These are phyloP conservation scores for Fusarium multiceps DNA, from an alignment of 2,329 filamentous ascomycete species.

Conservation along the genomic window DNA sequence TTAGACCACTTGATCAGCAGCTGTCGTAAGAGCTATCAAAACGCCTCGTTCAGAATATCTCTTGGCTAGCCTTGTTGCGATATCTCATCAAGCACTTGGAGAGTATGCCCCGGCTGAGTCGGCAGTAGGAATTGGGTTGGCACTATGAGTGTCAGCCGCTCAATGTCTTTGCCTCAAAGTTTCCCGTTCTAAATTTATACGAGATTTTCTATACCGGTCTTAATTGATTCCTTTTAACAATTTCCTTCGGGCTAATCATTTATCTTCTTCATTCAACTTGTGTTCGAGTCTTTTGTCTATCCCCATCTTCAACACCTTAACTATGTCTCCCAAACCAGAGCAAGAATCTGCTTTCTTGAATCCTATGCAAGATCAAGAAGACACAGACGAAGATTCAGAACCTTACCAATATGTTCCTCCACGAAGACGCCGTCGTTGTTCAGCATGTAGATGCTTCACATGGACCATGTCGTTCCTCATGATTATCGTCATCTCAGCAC, in stretches of 20 bases:
- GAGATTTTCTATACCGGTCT: not conserved
- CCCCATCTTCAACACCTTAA: not conserved
- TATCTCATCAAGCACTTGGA: slow-evolving; percentile 15
- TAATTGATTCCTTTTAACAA: not conserved
- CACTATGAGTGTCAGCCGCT: slow-evolving; percentile 21
- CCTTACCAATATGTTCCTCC: slow-evolving; percentile 31
- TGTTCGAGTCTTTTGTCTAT: not conserved
- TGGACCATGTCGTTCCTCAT: slow-evolving; percentile 11
- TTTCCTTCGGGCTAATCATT: not conserved
- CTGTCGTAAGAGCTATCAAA: slow-evolving; percentile 22
- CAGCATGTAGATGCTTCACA: slow-evolving; percentile 31
- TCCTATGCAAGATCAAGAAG: slow-evolving; percentile 17
- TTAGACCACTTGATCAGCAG: not conserved
- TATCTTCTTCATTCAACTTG: not conserved
- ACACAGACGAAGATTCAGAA: slow-evolving; percentile 37
- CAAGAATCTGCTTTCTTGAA: slow-evolving; percentile 39
- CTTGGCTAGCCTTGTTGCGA: not conserved
- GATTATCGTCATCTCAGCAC: slow-evolving; percentile 29
- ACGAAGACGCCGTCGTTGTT: slow-evolving; percentile 15
- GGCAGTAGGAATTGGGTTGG: slow-evolving; percentile 12
- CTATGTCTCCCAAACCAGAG: slow-evolving; percentile 39
- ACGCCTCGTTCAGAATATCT: slow-evolving; percentile 1
- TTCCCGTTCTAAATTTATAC: slow-evolving; percentile 17
- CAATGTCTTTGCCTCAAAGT: slow-evolving; percentile 7
- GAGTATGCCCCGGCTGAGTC: slow-evolving; percentile 13